Conservation (phyloP, 2,329 filamentous ascomycete species). For the Aspergillus candidus region DNA sequence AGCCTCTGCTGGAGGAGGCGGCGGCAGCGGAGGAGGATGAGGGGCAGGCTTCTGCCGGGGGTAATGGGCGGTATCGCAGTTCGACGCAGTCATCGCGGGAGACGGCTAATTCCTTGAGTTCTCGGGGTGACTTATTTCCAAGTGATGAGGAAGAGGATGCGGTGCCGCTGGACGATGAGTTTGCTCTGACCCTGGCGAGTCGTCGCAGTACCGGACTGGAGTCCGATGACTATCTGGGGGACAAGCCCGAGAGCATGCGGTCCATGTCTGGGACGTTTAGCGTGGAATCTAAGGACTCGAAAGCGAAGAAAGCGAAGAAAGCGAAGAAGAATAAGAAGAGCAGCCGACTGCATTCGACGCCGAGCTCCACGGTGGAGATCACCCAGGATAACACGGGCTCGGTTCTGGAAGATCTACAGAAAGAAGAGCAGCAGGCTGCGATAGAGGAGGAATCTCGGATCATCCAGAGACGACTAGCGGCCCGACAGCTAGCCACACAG, state of each 20-base stretch:
- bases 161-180: conserved; percentile 86
- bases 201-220: conserved; percentile 55
- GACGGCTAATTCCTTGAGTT: conserved; percentile 80
- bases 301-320: conserved; percentile 29
- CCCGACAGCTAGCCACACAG: conserved; percentile 49
- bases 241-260: conserved; percentile 44
- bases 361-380: conserved; percentile 20
- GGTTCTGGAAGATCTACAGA: conserved; percentile 50
- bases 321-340: conserved; percentile 25
- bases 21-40: conserved; percentile 51
- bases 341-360: conserved; percentile 23
- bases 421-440: conserved; percentile 51
- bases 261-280: conserved; percentile 45
- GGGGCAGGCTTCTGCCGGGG: conserved; percentile 9
- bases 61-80: conserved; percentile 55
- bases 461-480: conserved; percentile 49
- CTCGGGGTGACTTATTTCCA: conserved; percentile 81
- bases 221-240: conserved; percentile 65
- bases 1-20: conserved; percentile 64
- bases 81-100: conserved; percentile 72
- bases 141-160: conserved; percentile 93
- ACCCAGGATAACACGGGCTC: conserved; percentile 34
- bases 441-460: conserved; percentile 53
- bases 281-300: conserved; percentile 42
- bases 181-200: conserved; percentile 69